These are phyloP conservation scores for Eimeria tenella DNA, from an alignment of 169 alveolate genomes.

Conservation along the genomic window DNA sequence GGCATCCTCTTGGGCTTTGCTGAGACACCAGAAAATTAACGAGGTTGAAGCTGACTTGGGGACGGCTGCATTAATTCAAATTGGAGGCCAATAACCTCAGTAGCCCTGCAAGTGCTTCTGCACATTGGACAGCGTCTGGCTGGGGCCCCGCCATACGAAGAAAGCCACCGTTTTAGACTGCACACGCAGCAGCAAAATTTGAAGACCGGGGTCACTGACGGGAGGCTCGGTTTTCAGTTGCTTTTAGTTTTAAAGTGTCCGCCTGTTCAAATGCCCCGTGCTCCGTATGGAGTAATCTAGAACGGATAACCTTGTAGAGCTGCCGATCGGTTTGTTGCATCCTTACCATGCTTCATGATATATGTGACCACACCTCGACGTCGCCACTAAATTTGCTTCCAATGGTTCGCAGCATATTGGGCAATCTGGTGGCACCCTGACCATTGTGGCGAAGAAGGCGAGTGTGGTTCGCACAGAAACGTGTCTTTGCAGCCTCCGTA, in stretches of 20 bases:
- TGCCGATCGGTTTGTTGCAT: not conserved
- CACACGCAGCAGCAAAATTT: not conserved
- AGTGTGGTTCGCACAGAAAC: not conserved
- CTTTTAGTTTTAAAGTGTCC: too few relatives aligned
- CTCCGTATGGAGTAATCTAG: too few relatives aligned
- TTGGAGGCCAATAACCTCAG: conserved; percentile 31
- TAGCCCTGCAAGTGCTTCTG: conserved; percentile 21
- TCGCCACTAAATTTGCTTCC: not conserved
- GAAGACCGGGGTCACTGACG: not conserved
- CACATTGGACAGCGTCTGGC: conserved; percentile 47
- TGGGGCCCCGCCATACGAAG: not conserved
- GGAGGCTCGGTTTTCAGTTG: too few relatives aligned
- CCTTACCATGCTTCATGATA: conserved; percentile 17
- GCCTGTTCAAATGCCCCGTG: too few relatives aligned
- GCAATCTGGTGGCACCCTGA: conserved; percentile 36
- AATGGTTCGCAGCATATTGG: conserved; percentile 60
- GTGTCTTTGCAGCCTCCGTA: not conserved
- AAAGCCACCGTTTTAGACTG: conserved; percentile 25
- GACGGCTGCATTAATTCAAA: conserved; percentile 29
- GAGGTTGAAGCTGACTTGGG: not conserved
- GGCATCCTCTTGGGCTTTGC: not conserved
- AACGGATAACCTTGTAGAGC: too few relatives aligned
- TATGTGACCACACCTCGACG: conserved; percentile 36
- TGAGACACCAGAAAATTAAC: not conserved
- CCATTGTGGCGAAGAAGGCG: not conserved